Evolutionary conservation across 1,284 basidiomycete species (phyloP), one percentile per base, ranked within the genome.

Genomic region (Pseudozyma sp.): DNA sequence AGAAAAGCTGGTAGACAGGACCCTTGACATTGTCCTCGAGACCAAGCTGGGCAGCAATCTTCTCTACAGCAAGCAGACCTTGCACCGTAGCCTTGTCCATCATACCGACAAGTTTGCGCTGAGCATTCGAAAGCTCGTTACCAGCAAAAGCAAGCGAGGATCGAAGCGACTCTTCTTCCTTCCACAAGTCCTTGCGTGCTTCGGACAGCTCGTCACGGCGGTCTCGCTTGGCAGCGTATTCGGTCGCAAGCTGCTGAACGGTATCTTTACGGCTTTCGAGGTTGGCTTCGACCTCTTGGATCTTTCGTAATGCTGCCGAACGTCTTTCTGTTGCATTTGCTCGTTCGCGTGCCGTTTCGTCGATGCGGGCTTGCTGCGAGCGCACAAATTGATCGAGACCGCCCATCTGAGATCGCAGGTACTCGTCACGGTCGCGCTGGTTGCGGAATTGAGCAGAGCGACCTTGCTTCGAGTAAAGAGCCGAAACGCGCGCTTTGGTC

Each of bases 1-100:
- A 92, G 83, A 98, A 97, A 0, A 99, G 90, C 66, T 93, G 91
- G 85, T 98, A 99, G 12, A 99, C 86, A 3, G 97, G 95, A 0
- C 97, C 97, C 79, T 95, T 92, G 12, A 98, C 95, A 3, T 88
- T 89, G 47, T 54, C 63, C 14, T 90, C 87, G 2, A 98, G 86
- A 12, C 89, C 88, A 59, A 93, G 88, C 13, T 91, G 88, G 70
- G 91, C 89, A 0, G 91, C 90, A 63, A 98, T 95, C 50, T 88
- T 89, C 70, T 93, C 91, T 0, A 98, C 92, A 5, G 94, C 91
- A 34, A 91, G 89, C 13, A 98, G 88, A 49, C 95, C 96, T 69
- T 89, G 89, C 4, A 92, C 93, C 0, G 95, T 97, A 80, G 97
- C 94, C 93, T 95, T 78, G 76, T 83, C 80, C 93, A 98, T 97